Conservation (phyloP, 495 filamentous ascomycete species). For the Neurospora intermedia region DNA sequence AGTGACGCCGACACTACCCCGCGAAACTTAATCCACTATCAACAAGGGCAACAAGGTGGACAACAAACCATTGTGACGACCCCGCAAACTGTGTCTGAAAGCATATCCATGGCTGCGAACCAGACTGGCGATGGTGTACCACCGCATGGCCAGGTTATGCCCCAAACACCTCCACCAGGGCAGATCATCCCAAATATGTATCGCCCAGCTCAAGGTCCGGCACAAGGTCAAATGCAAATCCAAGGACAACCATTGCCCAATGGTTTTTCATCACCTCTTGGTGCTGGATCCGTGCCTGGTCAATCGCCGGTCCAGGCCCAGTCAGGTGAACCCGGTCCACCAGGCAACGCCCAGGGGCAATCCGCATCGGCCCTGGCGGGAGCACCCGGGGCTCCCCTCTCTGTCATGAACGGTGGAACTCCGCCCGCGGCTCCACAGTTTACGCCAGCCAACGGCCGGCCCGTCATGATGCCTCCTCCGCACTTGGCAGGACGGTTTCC, state of each 20-base stretch:
- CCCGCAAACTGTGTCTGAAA: background rate
- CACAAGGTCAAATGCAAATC: slow-evolving; percentile 11
- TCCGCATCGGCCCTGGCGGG: slow-evolving; percentile 1
- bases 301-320: slow-evolving; percentile 1
- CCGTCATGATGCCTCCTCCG: slow-evolving; percentile 11
- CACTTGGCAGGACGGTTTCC: slow-evolving; percentile 17
- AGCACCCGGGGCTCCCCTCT: slow-evolving; percentile 5
- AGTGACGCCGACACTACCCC: background rate
- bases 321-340: slow-evolving; percentile 7
- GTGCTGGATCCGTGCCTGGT: background rate
- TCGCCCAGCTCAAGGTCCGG: slow-evolving; percentile 14
- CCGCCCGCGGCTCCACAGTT: background rate
- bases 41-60: slow-evolving; percentile 3
- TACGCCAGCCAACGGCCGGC: slow-evolving; percentile 3
- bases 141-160: slow-evolving; percentile 6
- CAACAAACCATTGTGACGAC: background rate
- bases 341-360: slow-evolving; percentile 10
- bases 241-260: slow-evolving; percentile 7
- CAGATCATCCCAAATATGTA: slow-evolving; percentile 17
- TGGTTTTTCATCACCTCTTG: background rate
- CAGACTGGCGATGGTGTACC: slow-evolving; percentile 1
- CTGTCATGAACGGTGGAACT: slow-evolving; percentile 5
- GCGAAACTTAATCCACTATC: background rate
- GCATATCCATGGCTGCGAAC: background rate
- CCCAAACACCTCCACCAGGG: slow-evolving; percentile 3